These are phyloP conservation scores for Parastagonospora nodorum DNA, from an alignment of 2,329 filamentous ascomycete species.

Conservation along the genomic window DNA sequence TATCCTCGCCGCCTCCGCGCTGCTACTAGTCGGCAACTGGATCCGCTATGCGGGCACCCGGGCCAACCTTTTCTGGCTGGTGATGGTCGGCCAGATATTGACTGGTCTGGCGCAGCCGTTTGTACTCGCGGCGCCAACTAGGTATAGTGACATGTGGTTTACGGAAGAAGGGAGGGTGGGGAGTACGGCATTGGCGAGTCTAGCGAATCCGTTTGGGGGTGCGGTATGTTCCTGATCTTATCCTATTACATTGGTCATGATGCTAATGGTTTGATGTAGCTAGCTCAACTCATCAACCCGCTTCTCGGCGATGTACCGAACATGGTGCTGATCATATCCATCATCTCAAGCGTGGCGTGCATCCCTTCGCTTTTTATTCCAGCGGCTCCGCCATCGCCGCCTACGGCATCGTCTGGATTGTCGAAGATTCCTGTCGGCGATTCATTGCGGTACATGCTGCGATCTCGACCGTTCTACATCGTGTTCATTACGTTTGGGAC, in stretches of 20 bases:
- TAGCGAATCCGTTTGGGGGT: slow-evolving; percentile 89
- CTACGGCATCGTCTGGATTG: slow-evolving; percentile 68
- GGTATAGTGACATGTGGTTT: slow-evolving; percentile 96
- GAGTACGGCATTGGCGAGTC: slow-evolving; percentile 80
- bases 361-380: slow-evolving; percentile 85
- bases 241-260: neutral
- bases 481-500: slow-evolving; percentile 79
- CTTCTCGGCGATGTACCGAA: slow-evolving; percentile 75
- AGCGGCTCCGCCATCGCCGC: slow-evolving; percentile 74
- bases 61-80: slow-evolving; percentile 67
- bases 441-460: slow-evolving; percentile 55
- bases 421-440: slow-evolving; percentile 57
- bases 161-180: slow-evolving; percentile 80
- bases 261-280: slow-evolving; percentile 24
- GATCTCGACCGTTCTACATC: slow-evolving; percentile 76
- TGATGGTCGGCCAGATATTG: slow-evolving; percentile 91
- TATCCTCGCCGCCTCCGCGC: slow-evolving; percentile 72
- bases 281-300: slow-evolving; percentile 82
- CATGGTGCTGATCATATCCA: slow-evolving; percentile 83
- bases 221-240: slow-evolving; percentile 59
- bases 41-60: slow-evolving; percentile 77
- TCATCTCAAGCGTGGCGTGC: slow-evolving; percentile 74
- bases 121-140: slow-evolving; percentile 83
- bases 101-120: slow-evolving; percentile 91
- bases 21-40: slow-evolving; percentile 88